Percentiles rank a stretch among this genome's conserved stretches.
Conservation (phyloP, 768 basidiomycete genomes). For the Tulasnella sp. region DNA sequence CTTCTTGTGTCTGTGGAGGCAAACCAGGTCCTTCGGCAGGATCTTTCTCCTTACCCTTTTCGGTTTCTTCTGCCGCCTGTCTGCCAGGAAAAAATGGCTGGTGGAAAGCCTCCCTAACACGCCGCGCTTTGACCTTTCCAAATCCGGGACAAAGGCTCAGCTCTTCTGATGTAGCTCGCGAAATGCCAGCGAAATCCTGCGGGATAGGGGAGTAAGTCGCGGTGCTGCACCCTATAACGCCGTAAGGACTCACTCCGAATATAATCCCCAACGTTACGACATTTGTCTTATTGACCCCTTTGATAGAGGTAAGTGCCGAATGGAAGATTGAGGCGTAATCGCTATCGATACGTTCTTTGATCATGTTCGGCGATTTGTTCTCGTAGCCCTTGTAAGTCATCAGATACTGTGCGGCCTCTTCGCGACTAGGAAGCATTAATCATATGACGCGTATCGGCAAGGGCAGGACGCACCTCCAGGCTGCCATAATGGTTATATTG, state of each 20-base stretch:
- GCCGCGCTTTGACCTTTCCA: constrained; percentile 84
- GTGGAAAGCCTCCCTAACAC: constrained; percentile 82
- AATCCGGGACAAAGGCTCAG: constrained; percentile 81
- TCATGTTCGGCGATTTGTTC: constrained; percentile 81
- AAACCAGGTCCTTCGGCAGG: neutral
- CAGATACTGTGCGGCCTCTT: constrained; percentile 89
- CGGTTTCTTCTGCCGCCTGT: constrained; percentile 29
- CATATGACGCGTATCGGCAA: neutral
- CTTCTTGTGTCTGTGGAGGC: neutral
- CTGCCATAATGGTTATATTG: constrained; percentile 80
- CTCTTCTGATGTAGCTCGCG: constrained; percentile 56
- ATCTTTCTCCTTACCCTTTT: constrained; percentile 13
- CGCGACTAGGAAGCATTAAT: constrained; percentile 40
- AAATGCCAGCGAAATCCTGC: constrained; percentile 79
- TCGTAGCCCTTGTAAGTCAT: constrained; percentile 88
- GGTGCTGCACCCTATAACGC: no score
- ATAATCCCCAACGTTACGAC: constrained; percentile 82
- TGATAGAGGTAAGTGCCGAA: constrained; percentile 72
- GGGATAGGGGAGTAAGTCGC: no score
- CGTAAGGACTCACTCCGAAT: constrained; percentile 75
- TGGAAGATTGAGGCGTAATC: constrained; percentile 74
- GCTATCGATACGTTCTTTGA: constrained; percentile 89
- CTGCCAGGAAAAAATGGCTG: constrained; percentile 51
- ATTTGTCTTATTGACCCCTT: constrained; percentile 95
- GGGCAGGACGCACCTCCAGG: constrained; percentile 88